Base-by-base conservation (phyloP, 257 asterid species). In the Knoxia roxburghii region DNA sequence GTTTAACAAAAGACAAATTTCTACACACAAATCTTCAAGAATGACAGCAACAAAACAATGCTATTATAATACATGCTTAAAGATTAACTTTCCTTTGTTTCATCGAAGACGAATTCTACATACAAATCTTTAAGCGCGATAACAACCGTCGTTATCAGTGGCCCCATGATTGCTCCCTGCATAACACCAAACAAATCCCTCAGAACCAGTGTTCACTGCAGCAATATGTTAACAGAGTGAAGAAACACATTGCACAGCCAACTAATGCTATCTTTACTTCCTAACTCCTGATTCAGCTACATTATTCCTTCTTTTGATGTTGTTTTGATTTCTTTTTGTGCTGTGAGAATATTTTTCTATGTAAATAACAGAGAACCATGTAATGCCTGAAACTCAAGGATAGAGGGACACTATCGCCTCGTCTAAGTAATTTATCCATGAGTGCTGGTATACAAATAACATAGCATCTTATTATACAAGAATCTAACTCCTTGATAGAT, bases 141-240 rank as follows among this genome's bases (percentile, higher is more conserved):
- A n/a, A 86, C 98, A 48, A 91, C 91, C 0, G 96, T 91, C 5
- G 97, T 91, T 54, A 88, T 91, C 82, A 88, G 70, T 15, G 97
- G 96, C 64, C 97, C 97, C 95, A 90, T 88, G 73, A 90, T 88
- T 6, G 97, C 98, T 72, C 98, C 96, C 98, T 91, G 91, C 89
- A 78, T 13, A 53, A 59, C 23, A 21, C 27, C 10, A 57, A 45
- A 32, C 51, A 53, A 66, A 48, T 33, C 26, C 48, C 60, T 33
- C 15, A 64, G 21, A 32, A 40, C 41, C 68, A 68, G 26, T 23
- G 23, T n/a, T 24, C 8, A 18, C 18, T n/a, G n/a, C n/a, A n/a
- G n/a, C n/a, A n/a, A n/a, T n/a, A n/a, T n/a, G n/a, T n/a, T 21
- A 58, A 32, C 41, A 32, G 20, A 30, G n/a, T 18, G 5, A 32